phyloP scores from a whole-genome alignment of 139 green algal genomes.

The Tetraselmis chui region DNA sequence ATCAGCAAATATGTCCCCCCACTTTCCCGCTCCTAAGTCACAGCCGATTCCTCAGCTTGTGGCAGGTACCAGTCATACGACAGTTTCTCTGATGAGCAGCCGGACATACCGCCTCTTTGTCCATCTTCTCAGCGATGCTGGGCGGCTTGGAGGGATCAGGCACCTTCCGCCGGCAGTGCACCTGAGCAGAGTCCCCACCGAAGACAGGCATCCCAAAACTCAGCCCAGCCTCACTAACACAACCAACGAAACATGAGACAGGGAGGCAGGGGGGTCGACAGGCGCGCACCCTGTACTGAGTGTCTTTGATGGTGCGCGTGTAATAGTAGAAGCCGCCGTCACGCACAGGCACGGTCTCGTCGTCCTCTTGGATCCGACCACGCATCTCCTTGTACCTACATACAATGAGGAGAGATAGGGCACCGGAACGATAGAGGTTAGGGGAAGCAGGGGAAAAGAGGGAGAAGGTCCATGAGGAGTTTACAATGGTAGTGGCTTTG shows the following conservation, averaged over 20 bases:
- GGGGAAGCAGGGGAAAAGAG: too few relatives aligned
- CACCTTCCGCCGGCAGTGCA: slow-evolving; percentile 63
- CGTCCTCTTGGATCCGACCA: slow-evolving; percentile 75
- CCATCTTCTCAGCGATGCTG: slow-evolving; percentile 5
- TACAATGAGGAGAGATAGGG: too few relatives aligned
- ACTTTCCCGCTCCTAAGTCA: background rate
- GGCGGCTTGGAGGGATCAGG: slow-evolving; percentile 10
- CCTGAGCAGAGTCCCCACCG: background rate
- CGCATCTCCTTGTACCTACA: slow-evolving; percentile 75
- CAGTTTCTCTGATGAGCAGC: too few relatives aligned
- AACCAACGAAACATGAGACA: background rate
- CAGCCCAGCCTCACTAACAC: background rate
- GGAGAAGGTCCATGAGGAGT: too few relatives aligned
- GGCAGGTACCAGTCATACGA: background rate
- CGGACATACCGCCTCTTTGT: slow-evolving; percentile 7
- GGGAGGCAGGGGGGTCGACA: background rate
- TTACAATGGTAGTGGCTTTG: too few relatives aligned
- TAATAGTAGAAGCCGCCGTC: slow-evolving; percentile 74
- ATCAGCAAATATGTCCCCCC: background rate
- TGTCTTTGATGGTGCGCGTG: slow-evolving; percentile 59
- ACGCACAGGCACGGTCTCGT: slow-evolving; percentile 46
- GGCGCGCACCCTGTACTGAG: slow-evolving; percentile 17
- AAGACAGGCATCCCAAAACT: background rate
- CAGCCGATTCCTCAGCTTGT: background rate
- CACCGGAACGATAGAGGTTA: too few relatives aligned